These are phyloP conservation scores for Bacidia rubella DNA, from an alignment of 495 filamentous ascomycete species.

Conservation along the genomic window DNA sequence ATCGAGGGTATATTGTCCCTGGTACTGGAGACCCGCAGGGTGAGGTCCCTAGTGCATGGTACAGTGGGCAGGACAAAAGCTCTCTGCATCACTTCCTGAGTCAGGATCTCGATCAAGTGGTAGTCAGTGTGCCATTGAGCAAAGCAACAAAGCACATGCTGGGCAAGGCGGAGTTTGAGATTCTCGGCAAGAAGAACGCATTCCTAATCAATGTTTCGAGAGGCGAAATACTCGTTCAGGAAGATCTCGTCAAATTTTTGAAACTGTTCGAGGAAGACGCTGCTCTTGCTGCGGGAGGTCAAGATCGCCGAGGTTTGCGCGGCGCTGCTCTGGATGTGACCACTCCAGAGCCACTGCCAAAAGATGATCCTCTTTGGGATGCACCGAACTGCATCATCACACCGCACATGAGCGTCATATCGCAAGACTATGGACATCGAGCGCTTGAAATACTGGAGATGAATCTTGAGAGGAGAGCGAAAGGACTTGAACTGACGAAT, in stretches of 20 bases:
- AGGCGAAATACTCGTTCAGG: conserved; percentile 55
- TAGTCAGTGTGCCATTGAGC: conserved; percentile 60
- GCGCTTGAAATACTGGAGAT: conserved; percentile 44
- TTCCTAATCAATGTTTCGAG: conserved; percentile 64
- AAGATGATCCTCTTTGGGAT: conserved; percentile 54
- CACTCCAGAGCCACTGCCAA: conserved; percentile 66
- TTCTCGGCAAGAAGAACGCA: conserved; percentile 38
- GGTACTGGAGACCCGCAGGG: conserved; percentile 68
- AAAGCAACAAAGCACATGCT: conserved; percentile 49
- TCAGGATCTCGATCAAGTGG: conserved; percentile 57
- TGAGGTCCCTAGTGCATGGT: conserved; percentile 57
- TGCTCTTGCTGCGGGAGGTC: conserved; percentile 20
- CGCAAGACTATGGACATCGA: conserved; percentile 43
- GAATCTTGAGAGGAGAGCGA: conserved; percentile 45
- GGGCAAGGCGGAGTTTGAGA: conserved; percentile 33
- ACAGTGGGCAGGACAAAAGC: conserved; percentile 45
- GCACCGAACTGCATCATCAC: conserved; percentile 59
- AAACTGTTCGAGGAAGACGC: conserved; percentile 22
- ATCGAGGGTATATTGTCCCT: conserved; percentile 54
- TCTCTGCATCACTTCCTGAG: conserved; percentile 51
- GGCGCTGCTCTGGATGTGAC: conserved; percentile 75
- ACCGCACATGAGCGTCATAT: conserved; percentile 59
- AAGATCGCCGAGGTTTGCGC: too few relatives aligned
- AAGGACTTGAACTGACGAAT: conserved; percentile 53
- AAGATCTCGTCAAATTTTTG: conserved; percentile 50